phyloP scores from a whole-genome alignment of 305 asterid species.

The Withania somnifera region DNA sequence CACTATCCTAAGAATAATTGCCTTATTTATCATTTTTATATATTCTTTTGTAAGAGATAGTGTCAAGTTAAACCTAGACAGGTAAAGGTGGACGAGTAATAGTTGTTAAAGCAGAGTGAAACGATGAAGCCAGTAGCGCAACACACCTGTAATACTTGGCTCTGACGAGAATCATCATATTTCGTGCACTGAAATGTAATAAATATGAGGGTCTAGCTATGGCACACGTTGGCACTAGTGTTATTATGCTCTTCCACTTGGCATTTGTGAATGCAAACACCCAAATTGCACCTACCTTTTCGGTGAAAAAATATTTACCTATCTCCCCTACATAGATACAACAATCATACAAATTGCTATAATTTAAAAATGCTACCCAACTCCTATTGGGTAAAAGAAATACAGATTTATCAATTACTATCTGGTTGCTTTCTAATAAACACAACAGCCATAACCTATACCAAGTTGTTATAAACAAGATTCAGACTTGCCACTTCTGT shows the following conservation, averaged over 20 bases:
- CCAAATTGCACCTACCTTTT: not conserved
- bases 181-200: not conserved
- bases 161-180: not conserved
- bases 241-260: not conserved
- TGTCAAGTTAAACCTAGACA: too few species aligned
- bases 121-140: not conserved
- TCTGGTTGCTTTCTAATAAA: not conserved
- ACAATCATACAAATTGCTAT: not conserved
- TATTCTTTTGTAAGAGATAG: too few species aligned
- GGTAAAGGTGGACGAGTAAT: too few species aligned
- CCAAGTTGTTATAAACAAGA: not conserved
- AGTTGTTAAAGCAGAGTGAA: not conserved
- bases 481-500: not conserved
- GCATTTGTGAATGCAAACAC: not conserved
- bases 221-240: not conserved
- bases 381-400: not conserved
- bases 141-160: not conserved
- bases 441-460: not conserved
- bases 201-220: not conserved
- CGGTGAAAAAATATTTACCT: not conserved
- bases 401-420: not conserved
- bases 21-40: too few species aligned
- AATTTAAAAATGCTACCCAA: not conserved
- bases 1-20: too few species aligned
- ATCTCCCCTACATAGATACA: not conserved